Evolutionary conservation across 2,329 filamentous ascomycete species (phyloP).

Genomic region (Sordariomycetes sp.): DNA sequence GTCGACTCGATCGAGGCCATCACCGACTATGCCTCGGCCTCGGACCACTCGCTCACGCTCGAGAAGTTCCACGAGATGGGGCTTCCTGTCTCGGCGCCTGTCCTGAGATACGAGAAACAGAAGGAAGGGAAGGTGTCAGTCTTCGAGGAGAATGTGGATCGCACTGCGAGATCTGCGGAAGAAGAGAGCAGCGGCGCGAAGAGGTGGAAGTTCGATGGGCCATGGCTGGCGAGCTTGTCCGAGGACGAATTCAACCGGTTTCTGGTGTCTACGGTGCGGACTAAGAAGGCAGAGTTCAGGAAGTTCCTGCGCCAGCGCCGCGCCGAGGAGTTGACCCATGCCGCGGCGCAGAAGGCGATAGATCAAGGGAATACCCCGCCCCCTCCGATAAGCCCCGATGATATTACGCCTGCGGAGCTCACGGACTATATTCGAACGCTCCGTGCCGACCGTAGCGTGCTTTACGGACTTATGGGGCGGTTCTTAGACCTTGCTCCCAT

Average conservation of each 20-base stretch:
- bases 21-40: conserved; percentile 75
- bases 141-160: conserved; percentile 45
- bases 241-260: conserved; percentile 47
- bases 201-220: conserved; percentile 54
- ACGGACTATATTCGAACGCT: conserved; percentile 36
- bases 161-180: conserved; percentile 24
- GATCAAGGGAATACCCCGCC: conserved; percentile 21
- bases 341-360: conserved; percentile 20
- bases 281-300: conserved; percentile 39
- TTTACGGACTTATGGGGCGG: conserved; percentile 41
- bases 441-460: conserved; percentile 30
- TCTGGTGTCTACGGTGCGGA: conserved; percentile 37
- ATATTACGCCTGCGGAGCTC: conserved; percentile 37
- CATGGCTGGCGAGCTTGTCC: conserved; percentile 51
- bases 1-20: conserved; percentile 80
- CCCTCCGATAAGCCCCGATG: conserved; percentile 13
- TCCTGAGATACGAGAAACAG: conserved; percentile 7
- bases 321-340: conserved; percentile 28
- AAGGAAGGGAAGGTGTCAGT: conserved; percentile 18
- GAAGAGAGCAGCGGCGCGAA: conserved; percentile 22
- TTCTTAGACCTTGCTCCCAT: conserved; percentile 51
- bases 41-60: conserved; percentile 68
- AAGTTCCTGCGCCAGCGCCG: conserved; percentile 34
- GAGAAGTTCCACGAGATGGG: conserved; percentile 78
- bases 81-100: conserved; percentile 51